Evolutionary conservation across 345 rosid genomes (phyloP).

Genomic region (Linum lewisii): DNA sequence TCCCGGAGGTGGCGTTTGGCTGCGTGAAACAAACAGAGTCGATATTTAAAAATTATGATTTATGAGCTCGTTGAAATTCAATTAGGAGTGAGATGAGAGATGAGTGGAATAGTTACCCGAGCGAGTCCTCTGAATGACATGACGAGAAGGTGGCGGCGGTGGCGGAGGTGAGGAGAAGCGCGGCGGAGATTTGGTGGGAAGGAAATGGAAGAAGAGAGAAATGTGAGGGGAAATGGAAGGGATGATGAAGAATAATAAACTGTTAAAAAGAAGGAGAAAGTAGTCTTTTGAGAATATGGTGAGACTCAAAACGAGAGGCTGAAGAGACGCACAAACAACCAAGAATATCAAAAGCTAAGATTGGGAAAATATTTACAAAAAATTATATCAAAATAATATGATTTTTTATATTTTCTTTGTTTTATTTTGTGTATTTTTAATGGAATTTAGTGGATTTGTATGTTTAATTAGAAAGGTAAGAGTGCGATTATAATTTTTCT

Average conservation of each 20-base stretch:
- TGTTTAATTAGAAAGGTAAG: too few relatives aligned
- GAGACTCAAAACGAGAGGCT: neutral
- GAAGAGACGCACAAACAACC: neutral
- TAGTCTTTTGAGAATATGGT: too few relatives aligned
- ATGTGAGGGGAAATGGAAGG: neutral
- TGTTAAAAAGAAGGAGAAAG: neutral
- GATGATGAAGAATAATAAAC: neutral
- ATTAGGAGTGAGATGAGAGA: neutral
- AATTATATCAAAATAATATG: too few relatives aligned
- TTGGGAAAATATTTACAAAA: too few relatives aligned
- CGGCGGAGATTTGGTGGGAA: neutral
- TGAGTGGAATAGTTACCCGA: constrained; percentile 22
- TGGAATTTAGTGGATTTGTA: too few relatives aligned
- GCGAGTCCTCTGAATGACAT: constrained; percentile 52
- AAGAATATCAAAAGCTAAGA: too few relatives aligned
- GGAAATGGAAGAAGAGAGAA: neutral
- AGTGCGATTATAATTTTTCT: too few relatives aligned
- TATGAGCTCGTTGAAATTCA: neutral
- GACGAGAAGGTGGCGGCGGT: too few relatives aligned
- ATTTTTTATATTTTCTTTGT: too few relatives aligned
- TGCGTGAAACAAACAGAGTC: constrained; percentile 11
- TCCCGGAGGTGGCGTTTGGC: constrained; percentile 75
- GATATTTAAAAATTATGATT: neutral
- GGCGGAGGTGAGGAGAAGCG: neutral
- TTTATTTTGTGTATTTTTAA: too few relatives aligned